Evolutionary conservation across 2,329 filamentous ascomycete species (phyloP), one percentile per base, ranked within the genome.

Genomic region (Emericellopsis cladophorae): DNA sequence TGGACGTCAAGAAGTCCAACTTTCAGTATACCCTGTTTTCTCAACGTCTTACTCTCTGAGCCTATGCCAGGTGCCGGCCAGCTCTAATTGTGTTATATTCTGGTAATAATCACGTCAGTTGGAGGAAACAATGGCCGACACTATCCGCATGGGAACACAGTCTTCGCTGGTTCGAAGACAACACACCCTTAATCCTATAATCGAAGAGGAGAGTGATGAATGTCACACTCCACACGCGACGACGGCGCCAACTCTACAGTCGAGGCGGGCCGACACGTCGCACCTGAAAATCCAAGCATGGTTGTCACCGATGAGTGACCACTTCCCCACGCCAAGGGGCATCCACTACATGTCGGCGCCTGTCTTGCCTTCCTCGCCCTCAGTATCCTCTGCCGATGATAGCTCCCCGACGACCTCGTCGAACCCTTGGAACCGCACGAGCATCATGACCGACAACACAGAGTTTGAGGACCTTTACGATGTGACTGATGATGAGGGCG

Each of bases 381-480:
- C 74, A 18, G 68, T 70, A 38, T 61, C 62, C 31, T 71, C 74
- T 7, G 65, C 64, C 44, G 72, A 74, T 46, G 68, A 61, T 49
- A 67, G 61, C 40, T 75, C 73, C 43, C 76, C 68, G 41, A 70
- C 68, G 51, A 68, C 64, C 9, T 72, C 68, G 33, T 76, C 74
- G 18, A 70, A 74, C 46, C 68, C 68, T 22, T 79, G 81, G 83
- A 79, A 73, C 46, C 68, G 76, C 50, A 66, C 68, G 51, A 82
- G 73, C 65, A 62, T 69, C 50, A 66, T 72, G 56, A 81, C 81
- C 48, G 75, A 77, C 50, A 71, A 72, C 46, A 84, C 76, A 49
- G 81, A 86, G 48, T 90, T 90, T 51, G 85, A 94, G 59, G 86
- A 93, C 51, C 66, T 95, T 38, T 95, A 95, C 59, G 84, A 92